phyloP scores from a whole-genome alignment of 352 stramenopile genomes.

The Phytophthora colocasiae region DNA sequence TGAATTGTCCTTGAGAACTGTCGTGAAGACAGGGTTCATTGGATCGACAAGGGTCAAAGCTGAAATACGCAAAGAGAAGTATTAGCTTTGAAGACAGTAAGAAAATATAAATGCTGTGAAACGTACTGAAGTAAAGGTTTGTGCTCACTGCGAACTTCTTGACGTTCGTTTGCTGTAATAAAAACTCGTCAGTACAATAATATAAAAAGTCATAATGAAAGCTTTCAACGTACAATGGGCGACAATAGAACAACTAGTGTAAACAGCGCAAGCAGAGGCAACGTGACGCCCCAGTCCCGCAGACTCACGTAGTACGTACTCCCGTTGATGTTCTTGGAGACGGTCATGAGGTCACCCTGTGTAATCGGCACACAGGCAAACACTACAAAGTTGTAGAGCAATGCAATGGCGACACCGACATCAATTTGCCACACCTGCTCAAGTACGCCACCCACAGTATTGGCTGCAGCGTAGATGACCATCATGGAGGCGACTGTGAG shows the following conservation, averaged over 20 bases:
- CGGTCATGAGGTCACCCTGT: slow-evolving; percentile 49
- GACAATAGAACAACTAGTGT: slow-evolving; percentile 68
- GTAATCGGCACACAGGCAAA: slow-evolving; percentile 64
- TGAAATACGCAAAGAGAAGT: slow-evolving; percentile 20
- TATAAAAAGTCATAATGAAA: slow-evolving; percentile 1
- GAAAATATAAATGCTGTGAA: slow-evolving; percentile 3
- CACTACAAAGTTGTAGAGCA: slow-evolving; percentile 80
- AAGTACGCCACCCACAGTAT: slow-evolving; percentile 67
- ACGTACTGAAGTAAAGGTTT: slow-evolving; percentile 84
- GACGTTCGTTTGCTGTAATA: slow-evolving; percentile 59
- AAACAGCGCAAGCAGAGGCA: slow-evolving; percentile 72
- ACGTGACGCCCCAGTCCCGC: slow-evolving; percentile 57
- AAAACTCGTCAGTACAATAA: not conserved
- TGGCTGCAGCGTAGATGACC: slow-evolving; percentile 71
- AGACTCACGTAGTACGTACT: slow-evolving; percentile 73
- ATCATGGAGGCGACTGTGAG: slow-evolving; percentile 73
- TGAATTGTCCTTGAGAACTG: slow-evolving; percentile 57
- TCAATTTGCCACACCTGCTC: slow-evolving; percentile 80
- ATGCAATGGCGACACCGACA: slow-evolving; percentile 65
- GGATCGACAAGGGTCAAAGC: slow-evolving; percentile 68
- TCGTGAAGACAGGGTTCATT: slow-evolving; percentile 74
- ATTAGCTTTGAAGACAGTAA: slow-evolving; percentile 1
- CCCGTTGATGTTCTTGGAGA: slow-evolving; percentile 60
- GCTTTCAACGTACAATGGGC: slow-evolving; percentile 48
- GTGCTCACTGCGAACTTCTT: slow-evolving; percentile 84